These are phyloP conservation scores for Casuarina cunninghamiana DNA, from an alignment of 306 rosid species.

Conservation along the genomic window DNA sequence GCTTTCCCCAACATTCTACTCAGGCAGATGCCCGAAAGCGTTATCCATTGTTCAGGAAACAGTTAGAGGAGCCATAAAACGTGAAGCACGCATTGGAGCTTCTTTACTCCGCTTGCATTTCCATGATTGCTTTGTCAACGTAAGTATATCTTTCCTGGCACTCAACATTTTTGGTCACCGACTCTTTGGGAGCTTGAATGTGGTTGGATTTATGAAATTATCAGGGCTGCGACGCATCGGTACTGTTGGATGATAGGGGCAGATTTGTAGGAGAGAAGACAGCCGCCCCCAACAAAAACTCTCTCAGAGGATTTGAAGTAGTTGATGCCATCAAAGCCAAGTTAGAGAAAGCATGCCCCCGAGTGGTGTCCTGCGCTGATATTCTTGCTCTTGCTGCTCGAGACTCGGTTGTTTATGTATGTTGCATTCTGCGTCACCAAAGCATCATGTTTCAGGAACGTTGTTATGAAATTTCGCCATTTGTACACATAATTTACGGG, in stretches of 20 bases:
- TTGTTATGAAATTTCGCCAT: background rate
- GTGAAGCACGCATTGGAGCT: constrained; percentile 51
- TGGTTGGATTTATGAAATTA: constrained; percentile 1
- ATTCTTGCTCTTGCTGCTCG: constrained; percentile 57
- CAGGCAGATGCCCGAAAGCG: constrained; percentile 41
- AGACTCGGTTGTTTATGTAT: constrained; percentile 53
- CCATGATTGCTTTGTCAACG: constrained; percentile 71
- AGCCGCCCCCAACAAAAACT: constrained; percentile 54
- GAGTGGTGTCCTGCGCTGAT: constrained; percentile 69
- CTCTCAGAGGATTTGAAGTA: constrained; percentile 54
- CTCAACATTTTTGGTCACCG: background rate
- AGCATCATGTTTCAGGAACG: background rate
- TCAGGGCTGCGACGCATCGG: constrained; percentile 68
- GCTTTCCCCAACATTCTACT: constrained; percentile 36
- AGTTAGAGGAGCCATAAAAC: constrained; percentile 38
- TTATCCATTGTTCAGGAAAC: constrained; percentile 36
- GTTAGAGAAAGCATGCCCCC: constrained; percentile 57
- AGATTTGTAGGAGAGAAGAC: constrained; percentile 60
- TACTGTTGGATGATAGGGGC: constrained; percentile 53
- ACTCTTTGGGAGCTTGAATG: background rate
- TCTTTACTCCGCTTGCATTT: constrained; percentile 64
- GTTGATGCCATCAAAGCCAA: constrained; percentile 48
- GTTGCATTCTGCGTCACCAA: background rate
- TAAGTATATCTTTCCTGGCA: constrained; percentile 31
- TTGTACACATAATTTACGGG: background rate